Base-by-base conservation (phyloP, 1,139 yeast species). In the Zygotorulaspora mrakii region DNA sequence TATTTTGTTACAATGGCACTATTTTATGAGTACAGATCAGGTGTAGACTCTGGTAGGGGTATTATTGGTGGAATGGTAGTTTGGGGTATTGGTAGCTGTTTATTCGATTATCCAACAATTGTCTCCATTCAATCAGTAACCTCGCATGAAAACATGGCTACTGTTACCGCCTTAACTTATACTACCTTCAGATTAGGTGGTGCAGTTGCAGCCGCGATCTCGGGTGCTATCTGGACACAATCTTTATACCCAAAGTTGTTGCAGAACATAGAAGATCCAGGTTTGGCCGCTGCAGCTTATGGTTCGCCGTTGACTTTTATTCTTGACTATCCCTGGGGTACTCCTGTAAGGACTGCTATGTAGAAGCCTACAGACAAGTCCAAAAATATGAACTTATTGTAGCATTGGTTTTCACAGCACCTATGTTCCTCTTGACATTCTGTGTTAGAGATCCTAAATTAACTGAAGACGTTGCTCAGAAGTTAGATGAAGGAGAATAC, bases 41-140 rank as follows among this genome's bases (percentile, higher is more conserved):
- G 72, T 37, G 62, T 61, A 25, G 68, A 68, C 22, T 56, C 76
- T 24, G 67, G 69, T 42, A 48, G 66, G 26, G 89, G 89, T 50
- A 70, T 82, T 42, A 78, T 82, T 56, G 89, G 84, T 27, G 76
- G 79, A 17, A 69, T 78, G 51, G 75, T 80, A 57, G 64, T 81
- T 24, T 68, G 81, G 66, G 91, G 89, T 61, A 67, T 82, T 39
- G 86, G 87, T 52, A 82, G 85, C 35, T 83, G 85, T 7, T 70
- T 82, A 60, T 79, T 79, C 66, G 76, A 85, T 14, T 80, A 79
- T 56, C 75, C 85, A 21, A 71, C 79, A 12, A 83, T 76, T 53
- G 82, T 78, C 4, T 75, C 85, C 11, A 73, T 81, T 46, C 80
- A 79, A 53, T 64, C 85, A 1, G 72, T 74, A 42, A 76, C 82